phyloP scores from a whole-genome alignment of 2,329 filamentous ascomycete genomes.

The Neonectria sp. region DNA sequence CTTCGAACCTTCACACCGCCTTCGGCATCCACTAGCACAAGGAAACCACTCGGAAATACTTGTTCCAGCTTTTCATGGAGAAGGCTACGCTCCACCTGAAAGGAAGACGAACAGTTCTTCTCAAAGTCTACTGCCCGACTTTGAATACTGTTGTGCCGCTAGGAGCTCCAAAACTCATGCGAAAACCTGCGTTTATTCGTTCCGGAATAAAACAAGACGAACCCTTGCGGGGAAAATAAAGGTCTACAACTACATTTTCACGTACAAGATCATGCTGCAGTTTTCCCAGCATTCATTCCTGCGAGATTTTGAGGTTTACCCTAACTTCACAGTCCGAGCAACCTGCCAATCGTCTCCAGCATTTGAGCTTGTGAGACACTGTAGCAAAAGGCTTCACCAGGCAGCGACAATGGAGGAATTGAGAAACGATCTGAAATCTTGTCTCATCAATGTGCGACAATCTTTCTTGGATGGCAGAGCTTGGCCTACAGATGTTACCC shows the following conservation, averaged over 20 bases:
- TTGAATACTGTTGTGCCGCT: neutral
- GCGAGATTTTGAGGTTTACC: neutral
- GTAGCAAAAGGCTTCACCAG: too few species aligned
- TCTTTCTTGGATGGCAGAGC: neutral
- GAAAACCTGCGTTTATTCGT: neutral
- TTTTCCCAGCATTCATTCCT: neutral
- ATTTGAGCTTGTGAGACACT: neutral
- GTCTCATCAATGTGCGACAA: neutral
- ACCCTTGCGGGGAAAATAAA: neutral
- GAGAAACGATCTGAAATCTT: neutral
- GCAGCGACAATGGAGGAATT: too few species aligned
- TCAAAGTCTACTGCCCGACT: neutral
- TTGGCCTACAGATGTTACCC: neutral
- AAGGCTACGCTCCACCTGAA: neutral
- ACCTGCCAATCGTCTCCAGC: neutral
- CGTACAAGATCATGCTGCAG: constrained; percentile 1
- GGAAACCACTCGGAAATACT: too few species aligned
- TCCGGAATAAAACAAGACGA: neutral
- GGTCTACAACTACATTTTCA: neutral
- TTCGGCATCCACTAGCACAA: neutral
- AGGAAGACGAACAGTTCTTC: neutral
- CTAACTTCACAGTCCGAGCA: constrained; percentile 5
- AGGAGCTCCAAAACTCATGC: neutral
- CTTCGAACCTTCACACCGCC: neutral
- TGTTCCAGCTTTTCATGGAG: too few species aligned